phyloP scores from a whole-genome alignment of 2,329 filamentous ascomycete genomes.

The Drechslerella coelobrocha region DNA sequence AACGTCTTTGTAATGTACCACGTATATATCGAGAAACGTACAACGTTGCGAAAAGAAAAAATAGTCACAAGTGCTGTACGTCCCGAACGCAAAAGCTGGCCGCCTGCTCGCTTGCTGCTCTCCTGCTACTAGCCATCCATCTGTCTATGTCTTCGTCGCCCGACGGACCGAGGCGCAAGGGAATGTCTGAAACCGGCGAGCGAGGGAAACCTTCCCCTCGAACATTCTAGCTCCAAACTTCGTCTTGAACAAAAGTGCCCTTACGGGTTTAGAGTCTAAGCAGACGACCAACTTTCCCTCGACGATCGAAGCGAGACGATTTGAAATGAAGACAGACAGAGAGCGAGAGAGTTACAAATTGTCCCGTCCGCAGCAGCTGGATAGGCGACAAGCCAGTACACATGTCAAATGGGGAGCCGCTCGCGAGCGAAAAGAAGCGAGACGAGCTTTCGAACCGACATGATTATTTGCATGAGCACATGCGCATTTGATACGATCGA shows the following conservation, averaged over 20 bases:
- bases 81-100: background rate
- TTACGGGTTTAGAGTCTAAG: background rate
- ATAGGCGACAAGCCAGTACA: slow-evolving; percentile 8
- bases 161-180: slow-evolving; percentile 48
- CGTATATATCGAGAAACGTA: slow-evolving; percentile 4
- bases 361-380: no score
- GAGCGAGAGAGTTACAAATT: no score
- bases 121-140: slow-evolving; percentile 1
- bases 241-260: background rate
- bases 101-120: background rate
- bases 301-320: background rate
- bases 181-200: slow-evolving; percentile 37
- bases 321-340: background rate
- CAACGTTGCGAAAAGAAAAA: no score
- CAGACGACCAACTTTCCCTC: background rate
- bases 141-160: slow-evolving; percentile 22
- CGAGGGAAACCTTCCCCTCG: slow-evolving; percentile 26
- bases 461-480: slow-evolving; percentile 37
- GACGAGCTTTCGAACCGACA: slow-evolving; percentile 19
- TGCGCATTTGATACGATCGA: slow-evolving; percentile 7
- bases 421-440: background rate
- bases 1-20: no score
- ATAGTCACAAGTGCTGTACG: background rate
- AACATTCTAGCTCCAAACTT: slow-evolving; percentile 40
- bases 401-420: slow-evolving; percentile 31